Conservation (phyloP, 805 yeast genomes). For the Saccharomyces kudriavzevii region DNA sequence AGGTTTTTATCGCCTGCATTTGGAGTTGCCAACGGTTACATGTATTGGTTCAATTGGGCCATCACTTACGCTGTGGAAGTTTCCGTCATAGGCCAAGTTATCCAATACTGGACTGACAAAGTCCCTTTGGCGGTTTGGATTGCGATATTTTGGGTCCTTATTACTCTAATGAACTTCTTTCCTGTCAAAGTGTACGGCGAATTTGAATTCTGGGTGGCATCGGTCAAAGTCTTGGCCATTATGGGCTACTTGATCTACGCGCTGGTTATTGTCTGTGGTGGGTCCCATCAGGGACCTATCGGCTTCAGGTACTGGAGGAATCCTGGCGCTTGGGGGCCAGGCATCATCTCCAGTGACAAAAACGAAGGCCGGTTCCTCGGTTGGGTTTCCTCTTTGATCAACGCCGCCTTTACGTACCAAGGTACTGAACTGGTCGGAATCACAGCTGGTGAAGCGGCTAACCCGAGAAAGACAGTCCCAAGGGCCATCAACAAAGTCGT, state of each 20-base stretch:
- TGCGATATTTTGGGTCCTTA: conserved; percentile 41
- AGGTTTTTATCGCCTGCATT: conserved; percentile 55
- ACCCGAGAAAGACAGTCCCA: conserved; percentile 64
- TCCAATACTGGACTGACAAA: conserved; percentile 44
- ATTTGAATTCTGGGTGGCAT: conserved; percentile 50
- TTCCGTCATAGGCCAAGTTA: conserved; percentile 49
- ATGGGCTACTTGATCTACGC: conserved; percentile 48
- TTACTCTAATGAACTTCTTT: conserved; percentile 39
- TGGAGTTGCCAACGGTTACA: conserved; percentile 63
- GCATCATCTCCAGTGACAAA: conserved; percentile 34
- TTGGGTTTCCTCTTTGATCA: conserved; percentile 46
- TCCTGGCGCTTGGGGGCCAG: conserved; percentile 66
- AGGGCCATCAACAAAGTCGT: conserved; percentile 59
- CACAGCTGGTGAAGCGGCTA: conserved; percentile 52
- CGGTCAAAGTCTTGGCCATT: conserved; percentile 45
- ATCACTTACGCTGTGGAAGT: conserved; percentile 57
- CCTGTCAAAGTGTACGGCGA: conserved; percentile 53
- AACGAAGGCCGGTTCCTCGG: conserved; percentile 43
- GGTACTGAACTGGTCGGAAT: conserved; percentile 54
- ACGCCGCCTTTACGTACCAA: conserved; percentile 52
- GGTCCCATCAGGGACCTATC: conserved; percentile 47
- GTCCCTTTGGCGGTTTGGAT: conserved; percentile 61
- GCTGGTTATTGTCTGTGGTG: conserved; percentile 49
- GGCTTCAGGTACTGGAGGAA: conserved; percentile 58
- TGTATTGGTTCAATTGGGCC: conserved; percentile 70